Percentiles rank a stretch among this genome's conserved stretches.
Evolutionary conservation across 2,329 filamentous ascomycete species (phyloP).

Genomic region (Simplicillium aogashimaense): DNA sequence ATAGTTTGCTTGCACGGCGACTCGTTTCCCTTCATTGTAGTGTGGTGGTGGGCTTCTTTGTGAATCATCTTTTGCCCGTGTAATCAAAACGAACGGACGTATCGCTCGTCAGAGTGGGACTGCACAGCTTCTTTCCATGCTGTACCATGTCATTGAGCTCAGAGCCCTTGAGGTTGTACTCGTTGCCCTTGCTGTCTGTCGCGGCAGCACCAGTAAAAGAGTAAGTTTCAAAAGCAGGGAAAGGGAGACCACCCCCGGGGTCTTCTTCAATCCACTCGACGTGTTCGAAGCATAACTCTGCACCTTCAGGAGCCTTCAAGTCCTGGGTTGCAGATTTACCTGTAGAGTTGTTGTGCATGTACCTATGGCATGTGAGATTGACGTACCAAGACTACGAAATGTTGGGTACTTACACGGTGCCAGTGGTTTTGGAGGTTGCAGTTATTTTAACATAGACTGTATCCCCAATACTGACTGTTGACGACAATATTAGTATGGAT

Average conservation of each 20-base stretch:
- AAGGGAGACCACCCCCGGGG: not conserved
- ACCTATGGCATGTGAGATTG: not conserved
- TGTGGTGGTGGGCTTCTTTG: too few relatives aligned
- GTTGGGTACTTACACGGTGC: not conserved
- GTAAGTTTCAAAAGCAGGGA: not conserved
- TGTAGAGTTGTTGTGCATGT: not conserved
- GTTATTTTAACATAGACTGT: not conserved
- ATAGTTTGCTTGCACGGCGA: too few relatives aligned
- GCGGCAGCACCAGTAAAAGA: not conserved
- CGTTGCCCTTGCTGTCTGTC: not conserved
- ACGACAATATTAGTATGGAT: not conserved
- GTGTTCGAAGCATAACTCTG: not conserved
- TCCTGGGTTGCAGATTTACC: not conserved
- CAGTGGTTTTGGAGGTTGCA: slow-evolving; percentile 1
- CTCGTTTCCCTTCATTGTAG: too few relatives aligned
- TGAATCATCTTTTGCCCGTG: too few relatives aligned
- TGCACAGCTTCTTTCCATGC: not conserved
- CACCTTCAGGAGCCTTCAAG: not conserved
- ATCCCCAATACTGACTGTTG: not conserved
- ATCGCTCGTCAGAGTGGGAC: too few relatives aligned
- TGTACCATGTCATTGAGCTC: not conserved
- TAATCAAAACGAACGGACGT: too few relatives aligned
- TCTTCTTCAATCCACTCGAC: slow-evolving; percentile 1
- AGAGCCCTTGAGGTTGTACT: not conserved
- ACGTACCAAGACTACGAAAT: not conserved